A percentile compares a stretch with the other conserved stretches of the same genome.
Conservation (phyloP, 345 rosid species). For the Populus ilicifolia region DNA sequence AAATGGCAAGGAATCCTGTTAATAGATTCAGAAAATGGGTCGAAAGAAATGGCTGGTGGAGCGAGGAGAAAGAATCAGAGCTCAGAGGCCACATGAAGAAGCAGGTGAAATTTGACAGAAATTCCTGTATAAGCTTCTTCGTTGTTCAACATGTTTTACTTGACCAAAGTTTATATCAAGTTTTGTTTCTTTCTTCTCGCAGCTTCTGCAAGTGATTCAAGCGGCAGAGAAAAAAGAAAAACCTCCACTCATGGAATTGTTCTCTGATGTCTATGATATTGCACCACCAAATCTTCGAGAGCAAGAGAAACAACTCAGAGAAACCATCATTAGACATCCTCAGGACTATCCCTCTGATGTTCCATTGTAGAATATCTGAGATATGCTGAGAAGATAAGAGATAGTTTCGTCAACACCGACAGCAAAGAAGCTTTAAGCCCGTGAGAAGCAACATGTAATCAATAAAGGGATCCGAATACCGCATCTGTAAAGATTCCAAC, state of each 20-base stretch:
- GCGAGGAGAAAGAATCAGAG: slow-evolving; percentile 48
- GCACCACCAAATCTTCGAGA: slow-evolving; percentile 65
- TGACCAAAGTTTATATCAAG: not conserved
- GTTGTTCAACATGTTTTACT: not conserved
- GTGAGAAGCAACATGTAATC: not conserved
- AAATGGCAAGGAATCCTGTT: slow-evolving; percentile 52
- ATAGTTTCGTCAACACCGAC: not conserved
- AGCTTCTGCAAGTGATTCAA: slow-evolving; percentile 72
- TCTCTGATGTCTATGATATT: slow-evolving; percentile 71
- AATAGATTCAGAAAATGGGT: slow-evolving; percentile 69
- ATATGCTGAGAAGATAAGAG: not conserved
- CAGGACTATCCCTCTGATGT: slow-evolving; percentile 69
- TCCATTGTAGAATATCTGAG: slow-evolving; percentile 41
- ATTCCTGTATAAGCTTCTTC: not conserved
- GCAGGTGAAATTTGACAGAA: slow-evolving; percentile 46
- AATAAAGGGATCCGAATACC: not conserved
- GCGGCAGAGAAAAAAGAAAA: slow-evolving; percentile 68
- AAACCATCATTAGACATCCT: slow-evolving; percentile 49
- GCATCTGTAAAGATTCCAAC: not conserved
- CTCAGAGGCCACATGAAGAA: slow-evolving; percentile 54
- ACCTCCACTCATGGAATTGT: slow-evolving; percentile 56
- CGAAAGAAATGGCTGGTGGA: slow-evolving; percentile 78
- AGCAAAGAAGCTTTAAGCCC: not conserved
- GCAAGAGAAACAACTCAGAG: slow-evolving; percentile 59
- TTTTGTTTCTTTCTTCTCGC: slow-evolving; percentile 17